These are phyloP conservation scores for Elongisporangium prolatum DNA, from an alignment of 352 stramenopile genomes.

Conservation along the genomic window DNA sequence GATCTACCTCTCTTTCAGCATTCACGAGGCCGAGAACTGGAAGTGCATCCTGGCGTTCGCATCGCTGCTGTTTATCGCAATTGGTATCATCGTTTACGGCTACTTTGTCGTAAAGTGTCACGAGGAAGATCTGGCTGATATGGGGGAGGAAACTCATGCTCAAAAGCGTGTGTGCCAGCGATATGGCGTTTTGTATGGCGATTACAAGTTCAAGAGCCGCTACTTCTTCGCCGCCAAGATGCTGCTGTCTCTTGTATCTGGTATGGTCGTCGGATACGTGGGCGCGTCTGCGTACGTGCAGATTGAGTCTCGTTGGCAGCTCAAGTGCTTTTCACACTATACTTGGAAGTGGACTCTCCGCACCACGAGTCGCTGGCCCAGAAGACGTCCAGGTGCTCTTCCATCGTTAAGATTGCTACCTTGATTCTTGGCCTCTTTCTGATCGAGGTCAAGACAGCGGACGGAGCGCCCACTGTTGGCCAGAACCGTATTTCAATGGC, in stretches of 20 bases:
- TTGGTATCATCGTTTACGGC: conserved; percentile 51
- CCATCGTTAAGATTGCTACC: conserved; percentile 32
- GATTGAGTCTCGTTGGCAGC: conserved; percentile 18
- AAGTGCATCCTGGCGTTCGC: conserved; percentile 34
- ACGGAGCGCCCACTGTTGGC: conserved; percentile 20
- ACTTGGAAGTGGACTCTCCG: conserved; percentile 26
- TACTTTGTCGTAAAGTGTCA: conserved; percentile 34
- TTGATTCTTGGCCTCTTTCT: conserved; percentile 35
- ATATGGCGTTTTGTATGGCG: conserved; percentile 53
- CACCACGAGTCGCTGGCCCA: conserved; percentile 30
- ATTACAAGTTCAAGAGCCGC: conserved; percentile 60
- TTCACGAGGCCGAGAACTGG: conserved; percentile 18
- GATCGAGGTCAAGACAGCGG: conserved; percentile 19
- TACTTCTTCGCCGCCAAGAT: conserved; percentile 58
- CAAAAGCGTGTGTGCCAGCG: conserved; percentile 49
- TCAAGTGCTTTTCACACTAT: conserved; percentile 33
- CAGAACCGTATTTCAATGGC: too few species aligned
- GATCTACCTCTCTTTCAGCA: conserved; percentile 42
- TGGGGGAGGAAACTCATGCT: conserved; percentile 36
- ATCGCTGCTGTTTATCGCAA: conserved; percentile 33
- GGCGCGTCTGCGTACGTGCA: conserved; percentile 15
- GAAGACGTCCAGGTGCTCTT: conserved; percentile 29
- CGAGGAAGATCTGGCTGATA: conserved; percentile 38
- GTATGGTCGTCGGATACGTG: conserved; percentile 25
- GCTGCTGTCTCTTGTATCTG: conserved; percentile 27